A percentile compares a stretch with the other conserved stretches of the same genome.
These are phyloP conservation scores for Bryum argenteum DNA, from an alignment of 225 moss, liverwort and hornwort genomes.

Conservation along the genomic window DNA sequence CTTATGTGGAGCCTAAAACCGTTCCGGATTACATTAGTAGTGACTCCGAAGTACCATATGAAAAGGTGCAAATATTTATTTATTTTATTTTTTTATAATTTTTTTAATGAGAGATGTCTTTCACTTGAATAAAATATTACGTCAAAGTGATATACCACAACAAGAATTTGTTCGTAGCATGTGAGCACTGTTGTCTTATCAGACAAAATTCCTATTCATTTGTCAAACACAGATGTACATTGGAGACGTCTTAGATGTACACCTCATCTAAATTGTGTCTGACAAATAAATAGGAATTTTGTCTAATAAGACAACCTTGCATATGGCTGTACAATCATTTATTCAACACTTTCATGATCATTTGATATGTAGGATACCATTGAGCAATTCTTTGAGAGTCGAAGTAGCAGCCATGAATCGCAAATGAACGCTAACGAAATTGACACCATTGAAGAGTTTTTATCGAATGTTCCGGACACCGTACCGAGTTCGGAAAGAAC, in stretches of 20 bases:
- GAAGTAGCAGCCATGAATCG: constrained; percentile 30
- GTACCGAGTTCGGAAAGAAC: neutral
- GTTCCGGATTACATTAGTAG: constrained; percentile 26
- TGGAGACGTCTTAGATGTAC: no score
- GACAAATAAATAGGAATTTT: no score
- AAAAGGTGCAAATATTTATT: constrained; percentile 7
- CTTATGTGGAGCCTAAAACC: constrained; percentile 11
- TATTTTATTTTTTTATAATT: no score
- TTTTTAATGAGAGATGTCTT: neutral
- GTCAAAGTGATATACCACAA: no score
- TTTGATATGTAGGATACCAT: constrained; percentile 31
- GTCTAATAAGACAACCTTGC: no score
- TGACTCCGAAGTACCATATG: constrained; percentile 16
- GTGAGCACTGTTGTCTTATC: no score
- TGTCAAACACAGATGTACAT: no score
- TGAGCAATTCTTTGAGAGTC: constrained; percentile 28
- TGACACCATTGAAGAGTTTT: constrained; percentile 27
- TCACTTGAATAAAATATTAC: neutral
- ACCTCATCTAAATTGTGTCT: no score
- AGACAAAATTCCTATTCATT: no score
- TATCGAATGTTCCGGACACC: constrained; percentile 5
- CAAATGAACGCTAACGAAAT: constrained; percentile 33
- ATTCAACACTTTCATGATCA: no score
- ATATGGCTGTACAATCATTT: no score
- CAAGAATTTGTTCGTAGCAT: no score